A percentile compares a stretch with the other conserved stretches of the same genome.
These are phyloP conservation scores for Penicillium sp. DNA, from an alignment of 2,329 filamentous ascomycete genomes.

Conservation along the genomic window DNA sequence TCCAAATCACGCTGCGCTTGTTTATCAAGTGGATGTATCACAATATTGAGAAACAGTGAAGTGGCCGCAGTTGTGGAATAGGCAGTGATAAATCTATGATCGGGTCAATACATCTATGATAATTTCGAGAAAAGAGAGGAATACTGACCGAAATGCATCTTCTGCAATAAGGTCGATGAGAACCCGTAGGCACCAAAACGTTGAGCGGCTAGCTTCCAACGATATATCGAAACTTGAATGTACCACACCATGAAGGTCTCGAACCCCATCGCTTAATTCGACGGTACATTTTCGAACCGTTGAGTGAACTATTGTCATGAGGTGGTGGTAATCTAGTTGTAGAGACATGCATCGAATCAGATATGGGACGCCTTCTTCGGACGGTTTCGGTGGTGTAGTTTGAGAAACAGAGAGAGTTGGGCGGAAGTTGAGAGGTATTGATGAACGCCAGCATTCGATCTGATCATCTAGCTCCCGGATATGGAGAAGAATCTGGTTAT, in stretches of 20 bases:
- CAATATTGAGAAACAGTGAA: slow-evolving; percentile 20
- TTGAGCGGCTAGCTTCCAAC: slow-evolving; percentile 17
- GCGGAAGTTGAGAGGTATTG: slow-evolving; percentile 10
- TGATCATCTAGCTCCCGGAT: slow-evolving; percentile 20
- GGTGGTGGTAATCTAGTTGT: slow-evolving; percentile 17
- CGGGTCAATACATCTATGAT: background rate
- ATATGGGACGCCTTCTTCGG: background rate
- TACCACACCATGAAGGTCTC: slow-evolving; percentile 17
- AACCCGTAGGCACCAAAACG: slow-evolving; percentile 9
- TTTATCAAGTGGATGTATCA: slow-evolving; percentile 17
- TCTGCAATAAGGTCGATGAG: slow-evolving; percentile 5
- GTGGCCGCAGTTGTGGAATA: slow-evolving; percentile 14
- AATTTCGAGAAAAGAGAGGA: background rate
- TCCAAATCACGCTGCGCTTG: slow-evolving; percentile 17
- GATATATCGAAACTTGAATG: slow-evolving; percentile 25
- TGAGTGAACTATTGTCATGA: slow-evolving; percentile 19
- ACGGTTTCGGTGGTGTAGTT: background rate
- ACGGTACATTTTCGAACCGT: slow-evolving; percentile 17
- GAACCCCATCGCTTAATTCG: background rate
- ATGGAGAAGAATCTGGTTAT: slow-evolving; percentile 14
- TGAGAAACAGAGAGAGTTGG: slow-evolving; percentile 16
- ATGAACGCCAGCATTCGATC: slow-evolving; percentile 18
- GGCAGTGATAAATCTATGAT: slow-evolving; percentile 8
- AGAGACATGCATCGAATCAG: slow-evolving; percentile 9
- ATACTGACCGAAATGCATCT: slow-evolving; percentile 12